Evolutionary conservation across 78 protist genomes (phyloP).

Genomic region (Emiliania huxleyi): DNA sequence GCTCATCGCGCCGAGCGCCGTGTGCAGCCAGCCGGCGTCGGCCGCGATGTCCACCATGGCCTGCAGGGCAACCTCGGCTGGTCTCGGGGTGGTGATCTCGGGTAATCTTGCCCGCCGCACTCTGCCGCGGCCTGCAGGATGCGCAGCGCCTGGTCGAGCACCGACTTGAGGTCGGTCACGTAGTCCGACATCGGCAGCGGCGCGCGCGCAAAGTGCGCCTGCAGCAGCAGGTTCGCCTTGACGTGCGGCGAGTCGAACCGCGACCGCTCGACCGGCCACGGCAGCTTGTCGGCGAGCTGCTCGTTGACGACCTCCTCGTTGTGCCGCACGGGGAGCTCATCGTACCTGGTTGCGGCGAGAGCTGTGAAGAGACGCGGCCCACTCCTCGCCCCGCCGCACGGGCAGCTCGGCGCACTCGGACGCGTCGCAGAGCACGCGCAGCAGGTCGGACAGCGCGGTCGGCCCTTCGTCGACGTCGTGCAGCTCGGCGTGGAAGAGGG

Average conservation of each 20-base stretch:
- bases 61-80: too few species aligned
- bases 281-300: slow-evolving; percentile 59
- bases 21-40: slow-evolving; percentile 66
- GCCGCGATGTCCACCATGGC: slow-evolving; percentile 83
- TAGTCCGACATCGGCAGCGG: slow-evolving; percentile 92
- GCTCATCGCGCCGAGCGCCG: slow-evolving; percentile 59
- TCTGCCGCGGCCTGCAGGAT: slow-evolving; percentile 79
- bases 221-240: slow-evolving; percentile 88
- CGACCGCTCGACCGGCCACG: slow-evolving; percentile 44
- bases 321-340: slow-evolving; percentile 96
- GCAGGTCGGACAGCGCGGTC: not conserved
- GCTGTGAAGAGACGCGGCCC: too few species aligned
- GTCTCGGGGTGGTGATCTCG: too few species aligned
- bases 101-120: not conserved
- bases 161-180: slow-evolving; percentile 89
- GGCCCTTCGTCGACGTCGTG: not conserved
- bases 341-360: too few species aligned
- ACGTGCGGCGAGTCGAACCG: slow-evolving; percentile 71
- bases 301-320: slow-evolving; percentile 94
- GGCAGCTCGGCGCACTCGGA: slow-evolving; percentile 73
- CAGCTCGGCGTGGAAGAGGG: slow-evolving; percentile 50
- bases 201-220: slow-evolving; percentile 77
- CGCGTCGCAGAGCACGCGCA: slow-evolving; percentile 12
- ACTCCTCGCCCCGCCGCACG: slow-evolving; percentile 99
- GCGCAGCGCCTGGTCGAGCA: slow-evolving; percentile 90